A percentile compares a stretch with the other conserved stretches of the same genome.
phyloP scores from a whole-genome alignment of 495 filamentous ascomycete genomes.

The Penicillium silybi region DNA sequence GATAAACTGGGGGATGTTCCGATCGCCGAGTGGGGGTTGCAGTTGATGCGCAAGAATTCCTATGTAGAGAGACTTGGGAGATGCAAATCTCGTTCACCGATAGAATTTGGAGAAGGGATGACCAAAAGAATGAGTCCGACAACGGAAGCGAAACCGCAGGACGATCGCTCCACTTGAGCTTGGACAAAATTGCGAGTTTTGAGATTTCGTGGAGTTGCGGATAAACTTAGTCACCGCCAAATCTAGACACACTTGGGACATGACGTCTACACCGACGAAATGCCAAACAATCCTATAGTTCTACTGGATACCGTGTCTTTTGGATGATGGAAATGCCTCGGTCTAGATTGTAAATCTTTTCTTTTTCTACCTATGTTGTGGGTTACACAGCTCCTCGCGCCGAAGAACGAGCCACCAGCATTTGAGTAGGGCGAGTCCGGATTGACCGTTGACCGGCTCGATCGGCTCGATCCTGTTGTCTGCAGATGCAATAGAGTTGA shows the following conservation, averaged over 20 bases:
- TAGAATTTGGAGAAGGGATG: not conserved
- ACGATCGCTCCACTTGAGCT: not conserved
- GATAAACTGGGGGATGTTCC: conserved; percentile 4
- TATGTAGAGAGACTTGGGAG: no score
- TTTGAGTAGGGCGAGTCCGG: not conserved
- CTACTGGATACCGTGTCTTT: not conserved
- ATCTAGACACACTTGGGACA: not conserved
- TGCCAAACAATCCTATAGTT: not conserved
- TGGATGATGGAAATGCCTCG: not conserved
- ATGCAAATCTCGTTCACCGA: not conserved
- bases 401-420: not conserved
- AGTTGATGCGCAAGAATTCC: no score
- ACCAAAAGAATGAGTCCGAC: not conserved
- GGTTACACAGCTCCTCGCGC: not conserved
- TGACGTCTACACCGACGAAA: not conserved
- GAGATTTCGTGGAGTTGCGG: not conserved
- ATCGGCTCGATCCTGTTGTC: not conserved
- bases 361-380: not conserved
- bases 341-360: not conserved
- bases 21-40: conserved; percentile 1
- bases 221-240: not conserved
- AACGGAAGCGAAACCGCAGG: not conserved
- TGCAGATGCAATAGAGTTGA: not conserved
- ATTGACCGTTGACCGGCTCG: not conserved
- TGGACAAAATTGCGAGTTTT: not conserved